Evolutionary conservation across 1,284 basidiomycete genomes (phyloP), one percentile per base, ranked within the genome.

Genomic region (Cryptococcus sp.): DNA sequence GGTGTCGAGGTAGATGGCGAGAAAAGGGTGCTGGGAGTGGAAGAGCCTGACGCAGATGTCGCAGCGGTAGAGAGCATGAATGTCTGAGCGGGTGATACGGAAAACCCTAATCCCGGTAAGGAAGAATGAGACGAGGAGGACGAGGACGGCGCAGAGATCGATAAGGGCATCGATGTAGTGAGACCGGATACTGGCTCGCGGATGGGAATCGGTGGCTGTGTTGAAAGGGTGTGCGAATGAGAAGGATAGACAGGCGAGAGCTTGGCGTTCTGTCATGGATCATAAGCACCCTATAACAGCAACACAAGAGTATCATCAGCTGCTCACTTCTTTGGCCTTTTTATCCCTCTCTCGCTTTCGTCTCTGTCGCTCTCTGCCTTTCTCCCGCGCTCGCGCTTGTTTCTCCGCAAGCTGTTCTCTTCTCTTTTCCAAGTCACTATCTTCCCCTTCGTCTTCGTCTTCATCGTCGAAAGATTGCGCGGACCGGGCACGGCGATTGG

Each of bases 111-210:
- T 39, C 51, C 49, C 6, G 67, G 65, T 17, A 68, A 39, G 7
- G 64, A 49, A 10, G 69, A 64, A 41, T 61, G 64, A 5, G 62
- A 54, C 4, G 69, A 62, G 16, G 66, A 67, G 1, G 61, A 43
- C 15, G 67, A 63, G 3, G 67, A 68, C 8, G 67, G 67, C 5
- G 63, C 60, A 20, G 66, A 67, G 43, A 59, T 62, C 25, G 56
- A 52, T 3, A 63, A 56, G 17, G 34, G n/a, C 29, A 50, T 52
- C 22, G 25, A n/a, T 52, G 39, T 48, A 41, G 25, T 20, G 23
- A 40, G 46, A 44, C 38, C 41, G 29, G 59, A 54, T 13, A 40
- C 39, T n/a, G 47, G 29, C 39, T 44, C 41, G 11, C 41, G 41
- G 6, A 25, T 39, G 17, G 60, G 55, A 29, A 57, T 45, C 23